Base-by-base conservation (phyloP, 495 filamentous ascomycete species). In the Xylaria cubensis region DNA sequence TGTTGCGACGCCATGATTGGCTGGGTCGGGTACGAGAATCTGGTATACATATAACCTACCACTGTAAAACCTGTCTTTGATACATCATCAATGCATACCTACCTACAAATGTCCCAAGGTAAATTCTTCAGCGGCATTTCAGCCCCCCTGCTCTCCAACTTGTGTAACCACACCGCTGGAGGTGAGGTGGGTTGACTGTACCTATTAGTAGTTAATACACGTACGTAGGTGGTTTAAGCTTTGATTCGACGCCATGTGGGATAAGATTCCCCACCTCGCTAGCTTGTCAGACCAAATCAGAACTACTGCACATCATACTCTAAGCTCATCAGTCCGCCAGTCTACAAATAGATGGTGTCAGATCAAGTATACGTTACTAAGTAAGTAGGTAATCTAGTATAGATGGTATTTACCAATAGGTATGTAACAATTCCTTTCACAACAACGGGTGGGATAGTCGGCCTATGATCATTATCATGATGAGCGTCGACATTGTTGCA, bases 211-310 rank as follows among this genome's bases (percentile, higher is more conserved):
- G 26, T 29, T 29, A 29, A n/a, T n/a, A n/a, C n/a, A n/a, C n/a
- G n/a, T 29, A 29, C 26, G 26, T 8, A 9, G 10, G 12, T 29
- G 36, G n/a, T 17, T 41, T 44, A 64, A 44, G 24, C n/a, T 29
- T 44, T 36, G 64, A 67, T 53, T 51, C 12, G 64, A 53, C 46
- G 32, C 64, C 64, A 67, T 67, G 64, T 53, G 46, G 64, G 46
- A 67, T 53, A 56, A 56, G 65, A 67, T 67, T 50, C 34, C 46
- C 24, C n/a, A 19, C 26, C 36, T 42, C 10, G 59, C n/a, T 42
- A 15, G n/a, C 10, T 63, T 63, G n/a, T 19, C 15, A 8, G 29
- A 59, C 36, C 36, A 39, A 42, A 42, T 42, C 39, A 42, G 12
- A 9, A 42, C 39, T 42, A 42, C 39, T 42, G 39, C 10, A 42